Conservation (phyloP, 148 eudicot species). For the Polygonum aviculare region DNA sequence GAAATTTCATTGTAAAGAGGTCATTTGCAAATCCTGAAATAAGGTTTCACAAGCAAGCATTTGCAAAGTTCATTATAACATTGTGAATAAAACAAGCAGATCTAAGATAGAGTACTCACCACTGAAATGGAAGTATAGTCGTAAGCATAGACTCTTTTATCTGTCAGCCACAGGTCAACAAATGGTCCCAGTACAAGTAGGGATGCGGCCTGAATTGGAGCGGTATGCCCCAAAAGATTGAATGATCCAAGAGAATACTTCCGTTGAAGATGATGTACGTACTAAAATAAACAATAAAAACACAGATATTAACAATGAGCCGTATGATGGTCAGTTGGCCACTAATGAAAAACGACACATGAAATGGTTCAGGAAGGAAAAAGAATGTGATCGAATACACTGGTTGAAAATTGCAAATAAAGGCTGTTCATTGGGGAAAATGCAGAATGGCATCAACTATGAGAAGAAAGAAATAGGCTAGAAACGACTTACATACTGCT, state of each 20-base stretch:
- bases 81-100: neutral
- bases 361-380: neutral
- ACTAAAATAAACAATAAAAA: slow-evolving; percentile 21
- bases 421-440: neutral
- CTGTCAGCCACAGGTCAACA: slow-evolving; percentile 33
- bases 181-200: slow-evolving; percentile 38
- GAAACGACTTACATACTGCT: slow-evolving; percentile 27
- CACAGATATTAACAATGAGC: neutral
- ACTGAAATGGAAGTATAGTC: slow-evolving; percentile 22
- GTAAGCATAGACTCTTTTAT: slow-evolving; percentile 25
- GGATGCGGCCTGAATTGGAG: slow-evolving; percentile 43
- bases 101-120: slow-evolving; percentile 20
- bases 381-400: neutral
- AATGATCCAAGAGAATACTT: slow-evolving; percentile 39
- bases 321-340: neutral
- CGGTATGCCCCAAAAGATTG: slow-evolving; percentile 39
- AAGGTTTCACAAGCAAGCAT: neutral
- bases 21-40: neutral
- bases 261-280: slow-evolving; percentile 41
- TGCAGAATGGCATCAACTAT: neutral
- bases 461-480: neutral
- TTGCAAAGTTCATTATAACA: neutral
- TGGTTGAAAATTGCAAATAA: neutral
- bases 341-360: neutral
- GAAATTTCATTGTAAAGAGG: neutral